Evolutionary conservation across 2,329 filamentous ascomycete species (phyloP), one percentile per base, ranked within the genome.

Genomic region (Dothistroma septosporum): DNA sequence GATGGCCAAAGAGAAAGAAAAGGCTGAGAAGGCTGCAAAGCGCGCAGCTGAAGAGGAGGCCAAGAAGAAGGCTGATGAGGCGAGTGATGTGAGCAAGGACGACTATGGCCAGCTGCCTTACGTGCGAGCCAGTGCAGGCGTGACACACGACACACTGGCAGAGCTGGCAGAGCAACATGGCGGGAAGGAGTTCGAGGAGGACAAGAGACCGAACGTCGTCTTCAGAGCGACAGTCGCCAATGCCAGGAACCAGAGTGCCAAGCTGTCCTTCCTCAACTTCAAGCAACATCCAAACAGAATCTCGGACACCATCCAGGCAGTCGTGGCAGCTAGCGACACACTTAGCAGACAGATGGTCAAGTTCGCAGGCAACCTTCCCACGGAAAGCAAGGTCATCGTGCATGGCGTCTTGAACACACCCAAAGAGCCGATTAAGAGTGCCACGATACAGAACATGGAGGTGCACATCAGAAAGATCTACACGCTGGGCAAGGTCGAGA

Each of bases 341-440:
- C 81, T 73, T 85, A 91, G 70, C 86, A 88, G 87, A 74, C 91
- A 90, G 77, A 97, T 97, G 93, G 90, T 97, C 74, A 97, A 97
- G 79, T 97, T 90, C 85, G 87, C 89, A 53, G 86, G 85, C 56
- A 83, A 80, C 49, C 78, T 96, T 67, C 88, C 85, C 71, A 83
- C 88, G 49, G 93, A 97, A 81, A 91, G 89, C 68, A 92, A 68
- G 52, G 87, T 97, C 28, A 80, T 87, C 46, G 87, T 97, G 62
- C 90, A 95, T 71, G 94, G 89, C 66, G 79, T 83, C 33, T 87
- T 97, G 57, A 85, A 92, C 81, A 88, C 89, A 78, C 90, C 92
- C 0, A 83, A 89, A 22, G 91, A 96, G 72, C 89, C 91, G 2
- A 89, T 97, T 75, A 94, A 95, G 79, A 94, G 90, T 72, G 90